Evolutionary conservation across 2,329 filamentous ascomycete genomes (phyloP).

Genomic region (Colletotrichum lini): DNA sequence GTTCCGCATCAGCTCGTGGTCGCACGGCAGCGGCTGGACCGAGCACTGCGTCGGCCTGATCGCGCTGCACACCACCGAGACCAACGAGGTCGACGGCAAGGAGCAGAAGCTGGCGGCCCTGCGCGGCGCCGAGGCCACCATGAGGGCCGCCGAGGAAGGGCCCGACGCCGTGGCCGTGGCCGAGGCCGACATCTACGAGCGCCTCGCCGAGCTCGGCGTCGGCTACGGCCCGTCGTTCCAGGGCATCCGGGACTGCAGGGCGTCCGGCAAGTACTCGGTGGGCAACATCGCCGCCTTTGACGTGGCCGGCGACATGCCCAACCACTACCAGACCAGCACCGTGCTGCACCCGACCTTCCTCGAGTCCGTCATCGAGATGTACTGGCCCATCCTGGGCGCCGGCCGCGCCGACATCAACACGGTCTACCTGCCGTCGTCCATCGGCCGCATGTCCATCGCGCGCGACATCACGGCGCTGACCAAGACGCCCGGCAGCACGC

Average conservation of each 20-base stretch:
- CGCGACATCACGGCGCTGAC: slow-evolving; percentile 51
- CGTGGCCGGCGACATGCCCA: slow-evolving; percentile 44
- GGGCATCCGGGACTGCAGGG: slow-evolving; percentile 62
- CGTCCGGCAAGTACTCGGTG: slow-evolving; percentile 44
- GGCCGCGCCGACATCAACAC: slow-evolving; percentile 49
- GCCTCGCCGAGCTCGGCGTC: slow-evolving; percentile 61
- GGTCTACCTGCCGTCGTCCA: slow-evolving; percentile 52
- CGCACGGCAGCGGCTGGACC: slow-evolving; percentile 66
- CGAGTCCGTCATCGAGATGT: slow-evolving; percentile 45
- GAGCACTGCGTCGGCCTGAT: slow-evolving; percentile 72
- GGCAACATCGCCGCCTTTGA: slow-evolving; percentile 37
- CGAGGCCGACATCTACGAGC: slow-evolving; percentile 59
- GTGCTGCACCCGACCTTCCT: slow-evolving; percentile 45
- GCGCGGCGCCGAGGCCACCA: slow-evolving; percentile 50
- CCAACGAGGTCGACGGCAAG: slow-evolving; percentile 58
- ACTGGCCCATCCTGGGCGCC: slow-evolving; percentile 52
- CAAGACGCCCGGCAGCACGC: slow-evolving; percentile 51
- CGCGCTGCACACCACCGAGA: slow-evolving; percentile 53
- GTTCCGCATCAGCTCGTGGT: slow-evolving; percentile 70
- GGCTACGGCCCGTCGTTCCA: slow-evolving; percentile 67
- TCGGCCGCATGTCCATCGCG: slow-evolving; percentile 48
- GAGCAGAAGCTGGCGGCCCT: slow-evolving; percentile 46
- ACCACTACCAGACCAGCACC: slow-evolving; percentile 42
- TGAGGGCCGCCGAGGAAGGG: slow-evolving; percentile 47
- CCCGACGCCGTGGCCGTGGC: slow-evolving; percentile 46